Conservation (phyloP, 352 stramenopile species). For the Phytophthora foliorum region DNA sequence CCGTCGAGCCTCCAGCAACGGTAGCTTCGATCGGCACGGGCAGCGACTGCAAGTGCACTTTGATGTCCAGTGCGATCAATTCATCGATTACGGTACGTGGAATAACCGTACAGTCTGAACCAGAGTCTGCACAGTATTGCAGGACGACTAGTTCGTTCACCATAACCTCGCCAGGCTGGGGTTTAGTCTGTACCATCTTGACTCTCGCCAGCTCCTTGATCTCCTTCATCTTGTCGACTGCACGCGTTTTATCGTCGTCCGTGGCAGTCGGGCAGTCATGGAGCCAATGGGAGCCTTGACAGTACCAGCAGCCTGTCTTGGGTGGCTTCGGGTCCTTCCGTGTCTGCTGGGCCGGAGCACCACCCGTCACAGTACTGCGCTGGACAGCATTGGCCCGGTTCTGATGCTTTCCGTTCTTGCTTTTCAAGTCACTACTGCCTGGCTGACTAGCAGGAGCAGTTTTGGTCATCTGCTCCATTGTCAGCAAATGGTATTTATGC, state of each 20-base stretch:
- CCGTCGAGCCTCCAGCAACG: not conserved
- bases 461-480: slow-evolving; percentile 1
- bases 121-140: not conserved
- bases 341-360: not conserved
- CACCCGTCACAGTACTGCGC: not conserved
- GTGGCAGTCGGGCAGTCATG: slow-evolving; percentile 3
- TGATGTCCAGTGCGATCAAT: not conserved
- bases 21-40: not conserved
- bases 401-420: not conserved
- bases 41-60: not conserved
- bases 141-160: not conserved
- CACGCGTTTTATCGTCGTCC: not conserved
- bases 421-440: not conserved
- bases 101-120: not conserved
- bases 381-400: not conserved
- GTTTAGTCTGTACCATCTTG: not conserved
- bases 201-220: not conserved
- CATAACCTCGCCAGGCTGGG: not conserved
- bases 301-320: slow-evolving; percentile 1
- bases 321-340: not conserved
- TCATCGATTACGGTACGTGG: not conserved
- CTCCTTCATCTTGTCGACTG: slow-evolving; percentile 7
- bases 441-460: not conserved
- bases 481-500: slow-evolving; percentile 11
- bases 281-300: not conserved